Conservation (phyloP, 1,284 basidiomycete species). For the Ganoderma meredithae region DNA sequence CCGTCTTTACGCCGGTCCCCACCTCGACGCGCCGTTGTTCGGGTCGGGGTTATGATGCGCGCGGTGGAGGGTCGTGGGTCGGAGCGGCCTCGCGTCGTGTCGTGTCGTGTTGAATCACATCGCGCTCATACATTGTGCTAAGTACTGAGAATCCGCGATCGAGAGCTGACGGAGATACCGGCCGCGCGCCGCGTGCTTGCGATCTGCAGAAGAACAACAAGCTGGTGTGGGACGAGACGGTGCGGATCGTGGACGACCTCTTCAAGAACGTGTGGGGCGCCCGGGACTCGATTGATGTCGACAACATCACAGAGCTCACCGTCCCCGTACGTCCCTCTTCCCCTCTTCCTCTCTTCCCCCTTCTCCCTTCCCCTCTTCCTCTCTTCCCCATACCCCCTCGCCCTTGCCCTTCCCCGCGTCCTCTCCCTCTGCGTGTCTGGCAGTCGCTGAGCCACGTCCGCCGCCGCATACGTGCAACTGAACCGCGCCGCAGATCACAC, state of each 20-base stretch:
- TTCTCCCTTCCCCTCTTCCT: too few species aligned
- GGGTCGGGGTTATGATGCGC: background rate
- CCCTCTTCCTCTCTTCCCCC: too few species aligned
- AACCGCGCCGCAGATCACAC: conserved; percentile 52
- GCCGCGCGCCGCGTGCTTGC: background rate
- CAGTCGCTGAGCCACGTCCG: background rate
- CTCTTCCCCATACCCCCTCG: too few species aligned
- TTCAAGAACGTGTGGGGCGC: conserved; percentile 47
- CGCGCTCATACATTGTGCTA: too few species aligned
- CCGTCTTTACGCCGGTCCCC: background rate
- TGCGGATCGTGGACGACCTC: conserved; percentile 47
- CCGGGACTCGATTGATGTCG: conserved; percentile 40
- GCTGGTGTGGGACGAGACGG: conserved; percentile 64
- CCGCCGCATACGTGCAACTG: background rate
- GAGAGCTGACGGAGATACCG: conserved; percentile 9
- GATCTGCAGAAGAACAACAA: conserved; percentile 51
- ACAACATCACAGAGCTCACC: conserved; percentile 49
- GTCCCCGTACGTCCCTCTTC: conserved; percentile 50
- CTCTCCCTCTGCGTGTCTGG: background rate
- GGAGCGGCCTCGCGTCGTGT: background rate
- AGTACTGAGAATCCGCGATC: too few species aligned
- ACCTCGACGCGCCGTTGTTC: background rate
- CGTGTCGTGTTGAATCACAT: background rate
- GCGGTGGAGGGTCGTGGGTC: too few species aligned
- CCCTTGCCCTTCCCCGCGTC: background rate